Conservation (phyloP, 345 rosid genomes). For the Eucalyptus globulus region DNA sequence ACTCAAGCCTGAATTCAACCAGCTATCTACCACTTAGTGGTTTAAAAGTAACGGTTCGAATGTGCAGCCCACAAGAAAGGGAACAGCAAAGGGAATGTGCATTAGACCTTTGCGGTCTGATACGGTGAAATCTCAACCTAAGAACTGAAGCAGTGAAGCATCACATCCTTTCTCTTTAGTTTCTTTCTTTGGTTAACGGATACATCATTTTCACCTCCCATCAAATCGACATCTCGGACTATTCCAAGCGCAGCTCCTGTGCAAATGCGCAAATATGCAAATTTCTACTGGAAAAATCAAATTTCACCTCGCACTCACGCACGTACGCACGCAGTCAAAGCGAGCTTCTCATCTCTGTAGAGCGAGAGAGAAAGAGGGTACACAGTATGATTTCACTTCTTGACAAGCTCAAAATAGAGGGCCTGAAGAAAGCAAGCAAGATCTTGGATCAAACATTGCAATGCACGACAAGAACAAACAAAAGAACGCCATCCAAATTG, state of each 20-base stretch:
- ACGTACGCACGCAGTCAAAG: neutral
- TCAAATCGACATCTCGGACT: neutral
- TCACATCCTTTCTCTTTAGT: neutral
- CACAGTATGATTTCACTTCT: neutral
- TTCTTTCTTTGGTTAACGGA: neutral
- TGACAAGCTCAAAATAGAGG: neutral
- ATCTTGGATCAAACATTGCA: neutral
- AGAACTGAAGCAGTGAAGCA: neutral
- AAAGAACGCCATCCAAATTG: neutral
- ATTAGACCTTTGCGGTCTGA: neutral
- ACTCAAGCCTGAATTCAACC: neutral
- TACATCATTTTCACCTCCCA: neutral
- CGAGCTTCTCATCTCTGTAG: too few relatives aligned
- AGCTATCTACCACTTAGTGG: neutral
- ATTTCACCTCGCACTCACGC: neutral
- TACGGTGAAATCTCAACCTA: neutral
- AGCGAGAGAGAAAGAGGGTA: neutral
- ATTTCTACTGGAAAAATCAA: neutral
- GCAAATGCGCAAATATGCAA: neutral
- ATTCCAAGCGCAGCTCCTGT: neutral
- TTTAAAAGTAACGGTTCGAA: neutral
- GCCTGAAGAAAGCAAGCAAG: neutral
- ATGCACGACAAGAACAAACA: neutral
- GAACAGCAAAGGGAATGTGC: neutral
- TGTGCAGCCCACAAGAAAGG: neutral